Evolutionary conservation across 2,329 filamentous ascomycete genomes (phyloP).

Genomic region (Calonectria pteridis): DNA sequence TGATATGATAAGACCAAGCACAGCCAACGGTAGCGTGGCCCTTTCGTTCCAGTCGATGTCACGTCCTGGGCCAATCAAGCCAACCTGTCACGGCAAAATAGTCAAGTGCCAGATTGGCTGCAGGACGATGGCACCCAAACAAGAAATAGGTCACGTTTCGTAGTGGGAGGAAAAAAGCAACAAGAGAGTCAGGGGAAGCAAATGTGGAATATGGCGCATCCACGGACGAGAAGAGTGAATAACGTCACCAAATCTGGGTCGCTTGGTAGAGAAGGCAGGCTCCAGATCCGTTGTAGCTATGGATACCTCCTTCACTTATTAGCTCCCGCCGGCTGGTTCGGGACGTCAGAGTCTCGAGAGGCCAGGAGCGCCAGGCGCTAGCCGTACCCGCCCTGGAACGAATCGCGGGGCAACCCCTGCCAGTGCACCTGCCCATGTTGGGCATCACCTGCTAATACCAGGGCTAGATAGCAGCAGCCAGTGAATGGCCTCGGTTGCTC

Average conservation of each 20-base stretch:
- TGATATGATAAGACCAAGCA: conserved; percentile 3
- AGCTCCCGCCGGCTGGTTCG: conserved; percentile 11
- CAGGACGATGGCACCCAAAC: not conserved
- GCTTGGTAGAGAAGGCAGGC: not conserved
- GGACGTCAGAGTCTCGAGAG: not conserved
- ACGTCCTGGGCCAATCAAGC: not conserved
- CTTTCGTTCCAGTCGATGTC: not conserved
- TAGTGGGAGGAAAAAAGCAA: not conserved
- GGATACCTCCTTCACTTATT: not conserved
- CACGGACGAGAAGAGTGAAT: not conserved
- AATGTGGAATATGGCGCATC: not conserved
- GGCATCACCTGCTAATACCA: not conserved
- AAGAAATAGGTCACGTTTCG: not conserved
- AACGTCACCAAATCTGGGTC: not conserved
- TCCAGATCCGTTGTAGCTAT: not conserved
- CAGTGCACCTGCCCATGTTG: conserved; percentile 13
- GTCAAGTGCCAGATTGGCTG: not conserved
- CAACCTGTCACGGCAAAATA: not conserved
- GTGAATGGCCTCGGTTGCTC: not conserved
- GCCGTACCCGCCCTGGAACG: not conserved
- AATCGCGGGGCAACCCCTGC: conserved; percentile 10
- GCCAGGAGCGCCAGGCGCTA: not conserved
- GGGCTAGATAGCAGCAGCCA: not conserved
- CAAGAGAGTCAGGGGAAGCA: not conserved
- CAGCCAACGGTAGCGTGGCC: not conserved